These are phyloP conservation scores for Nepenthes alata DNA, from an alignment of 179 eudicot species.

Conservation along the genomic window DNA sequence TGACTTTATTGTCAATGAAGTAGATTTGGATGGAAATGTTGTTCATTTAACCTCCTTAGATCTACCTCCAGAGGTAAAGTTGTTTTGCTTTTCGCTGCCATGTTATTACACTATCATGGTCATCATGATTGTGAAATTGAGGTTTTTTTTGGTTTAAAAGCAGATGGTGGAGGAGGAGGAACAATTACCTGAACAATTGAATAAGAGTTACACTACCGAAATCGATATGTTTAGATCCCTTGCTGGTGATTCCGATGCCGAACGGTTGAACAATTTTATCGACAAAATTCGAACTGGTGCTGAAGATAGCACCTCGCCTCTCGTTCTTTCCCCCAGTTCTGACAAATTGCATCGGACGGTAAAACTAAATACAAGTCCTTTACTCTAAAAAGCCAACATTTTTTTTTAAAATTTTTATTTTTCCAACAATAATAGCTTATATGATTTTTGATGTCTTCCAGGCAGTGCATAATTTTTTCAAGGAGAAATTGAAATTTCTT, in stretches of 20 bases:
- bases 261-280: slow-evolving; percentile 40
- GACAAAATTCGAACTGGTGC: slow-evolving; percentile 42
- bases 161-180: slow-evolving; percentile 52
- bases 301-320: slow-evolving; percentile 27
- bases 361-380: background rate
- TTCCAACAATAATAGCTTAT: background rate
- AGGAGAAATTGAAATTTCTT: slow-evolving; percentile 68
- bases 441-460: slow-evolving; percentile 7
- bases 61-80: slow-evolving; percentile 54
- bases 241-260: slow-evolving; percentile 68
- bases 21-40: slow-evolving; percentile 79
- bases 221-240: slow-evolving; percentile 61
- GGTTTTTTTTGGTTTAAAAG: background rate
- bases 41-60: slow-evolving; percentile 66
- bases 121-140: background rate
- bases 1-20: slow-evolving; percentile 95
- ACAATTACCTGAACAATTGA: slow-evolving; percentile 28
- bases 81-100: too few relatives aligned
- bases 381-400: background rate
- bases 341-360: slow-evolving; percentile 91
- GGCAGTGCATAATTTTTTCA: slow-evolving; percentile 81
- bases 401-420: background rate
- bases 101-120: too few relatives aligned
- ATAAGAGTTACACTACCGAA: slow-evolving; percentile 45
- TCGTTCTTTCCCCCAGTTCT: slow-evolving; percentile 75